A percentile compares a stretch with the other conserved stretches of the same genome.
Evolutionary conservation across 2,329 filamentous ascomycete species (phyloP).

Genomic region (Didymosphaeria variabile): DNA sequence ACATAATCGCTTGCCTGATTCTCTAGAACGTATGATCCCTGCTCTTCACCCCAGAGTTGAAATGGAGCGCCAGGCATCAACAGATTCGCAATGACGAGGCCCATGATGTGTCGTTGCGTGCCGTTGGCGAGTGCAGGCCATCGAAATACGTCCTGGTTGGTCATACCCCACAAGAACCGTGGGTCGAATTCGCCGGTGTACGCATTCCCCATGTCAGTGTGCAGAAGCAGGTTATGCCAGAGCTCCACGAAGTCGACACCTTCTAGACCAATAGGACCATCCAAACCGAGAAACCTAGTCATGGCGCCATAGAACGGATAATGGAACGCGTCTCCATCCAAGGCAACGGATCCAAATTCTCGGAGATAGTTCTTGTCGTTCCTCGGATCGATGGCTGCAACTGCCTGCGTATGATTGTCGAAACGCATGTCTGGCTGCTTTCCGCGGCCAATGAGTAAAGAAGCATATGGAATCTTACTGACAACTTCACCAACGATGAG

Average conservation of each 20-base stretch:
- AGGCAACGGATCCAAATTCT: constrained; percentile 60
- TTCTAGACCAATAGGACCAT: constrained; percentile 52
- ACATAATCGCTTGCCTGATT: constrained; percentile 72
- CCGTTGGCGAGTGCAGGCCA: constrained; percentile 69
- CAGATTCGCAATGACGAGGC: constrained; percentile 66
- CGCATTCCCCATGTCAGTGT: constrained; percentile 68
- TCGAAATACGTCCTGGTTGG: constrained; percentile 72
- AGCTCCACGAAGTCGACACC: constrained; percentile 58
- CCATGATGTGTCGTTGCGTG: constrained; percentile 65
- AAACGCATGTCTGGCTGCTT: constrained; percentile 65
- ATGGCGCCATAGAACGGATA: constrained; percentile 71
- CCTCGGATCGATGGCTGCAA: constrained; percentile 58
- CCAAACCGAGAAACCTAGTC: constrained; percentile 68
- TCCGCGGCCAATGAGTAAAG: constrained; percentile 70
- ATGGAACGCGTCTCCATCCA: constrained; percentile 70
- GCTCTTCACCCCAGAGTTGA: constrained; percentile 72
- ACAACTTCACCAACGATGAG: constrained; percentile 72
- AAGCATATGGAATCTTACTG: constrained; percentile 67
- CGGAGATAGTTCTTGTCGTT: constrained; percentile 61
- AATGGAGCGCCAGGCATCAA: constrained; percentile 69
- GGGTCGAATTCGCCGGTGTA: constrained; percentile 70
- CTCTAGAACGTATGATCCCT: constrained; percentile 70
- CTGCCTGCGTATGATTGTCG: constrained; percentile 57
- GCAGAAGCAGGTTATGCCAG: constrained; percentile 66
- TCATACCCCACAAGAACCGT: constrained; percentile 70